Base-by-base conservation (phyloP, 73 alveolate species). In the Breviolum minutum region DNA sequence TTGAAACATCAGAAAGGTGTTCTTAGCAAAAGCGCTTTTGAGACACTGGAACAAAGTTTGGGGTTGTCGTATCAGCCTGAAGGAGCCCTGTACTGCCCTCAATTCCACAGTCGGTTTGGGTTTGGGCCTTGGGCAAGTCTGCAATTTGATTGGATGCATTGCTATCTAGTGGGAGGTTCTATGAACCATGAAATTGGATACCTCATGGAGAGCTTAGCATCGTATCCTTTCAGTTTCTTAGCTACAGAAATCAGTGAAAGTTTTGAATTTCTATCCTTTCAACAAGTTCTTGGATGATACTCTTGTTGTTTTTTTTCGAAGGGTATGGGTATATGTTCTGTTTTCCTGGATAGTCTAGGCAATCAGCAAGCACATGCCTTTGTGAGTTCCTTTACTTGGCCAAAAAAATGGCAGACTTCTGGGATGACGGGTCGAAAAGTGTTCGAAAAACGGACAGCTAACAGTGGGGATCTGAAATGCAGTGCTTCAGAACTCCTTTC, bases 141-240 rank as follows among this genome's bases (percentile, higher is more conserved):
- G 26, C 93, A 84, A 22, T 84, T 60, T 24, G 76, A 84, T n/a
- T 84, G 93, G 93, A 84, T 84, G 93, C 93, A 84, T 61, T 61
- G 73, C 29, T 84, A 84, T 22, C n/a, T 17, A 7, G 93, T 54
- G 5, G 16, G 61, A 61, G 93, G 93, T 0, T 22, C 17, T 22
- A 7, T 54, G 60, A 26, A 17, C 61, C 66, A n/a, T 24, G 93
- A 84, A 16, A 61, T 84, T 1, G 93, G 93, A 12, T 22, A 61
- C 2, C 22, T 84, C n/a, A 54, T 84, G 76, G 76, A 54, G 8
- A 6, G 77, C 5, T 29, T 84, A 24, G 61, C 89, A 4, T 17
- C 17, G 3, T 68, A 22, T 68, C 77, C 17, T 68, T 17, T 14
- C 24, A 22, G 17, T 22, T 17, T 17, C 77, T 2, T 22, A 68